Evolutionary conservation across 2,329 filamentous ascomycete species (phyloP).

Genomic region (Akanthomyces lecanii): DNA sequence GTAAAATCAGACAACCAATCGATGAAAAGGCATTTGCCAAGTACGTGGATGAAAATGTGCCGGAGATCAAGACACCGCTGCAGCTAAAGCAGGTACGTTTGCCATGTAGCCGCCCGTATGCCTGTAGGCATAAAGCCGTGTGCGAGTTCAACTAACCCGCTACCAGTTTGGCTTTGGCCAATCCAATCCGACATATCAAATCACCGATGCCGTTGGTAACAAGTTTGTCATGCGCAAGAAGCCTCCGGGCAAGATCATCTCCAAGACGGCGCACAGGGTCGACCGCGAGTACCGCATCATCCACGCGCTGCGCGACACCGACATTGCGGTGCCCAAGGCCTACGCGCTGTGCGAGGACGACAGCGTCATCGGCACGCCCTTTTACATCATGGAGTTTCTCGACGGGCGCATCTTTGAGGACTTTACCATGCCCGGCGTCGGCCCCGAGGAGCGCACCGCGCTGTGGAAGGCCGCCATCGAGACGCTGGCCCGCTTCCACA

Average conservation of each 20-base stretch:
- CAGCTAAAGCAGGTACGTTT: slow-evolving; percentile 76
- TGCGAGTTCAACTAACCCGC: neutral
- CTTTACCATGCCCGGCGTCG: slow-evolving; percentile 70
- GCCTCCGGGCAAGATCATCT: slow-evolving; percentile 88
- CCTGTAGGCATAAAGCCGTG: too few relatives aligned
- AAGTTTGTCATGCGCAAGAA: slow-evolving; percentile 95
- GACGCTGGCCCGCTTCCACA: slow-evolving; percentile 82
- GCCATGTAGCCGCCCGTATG: neutral
- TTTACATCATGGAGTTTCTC: slow-evolving; percentile 96
- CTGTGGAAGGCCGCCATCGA: slow-evolving; percentile 85
- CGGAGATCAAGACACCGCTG: slow-evolving; percentile 75
- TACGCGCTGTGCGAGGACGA: slow-evolving; percentile 84
- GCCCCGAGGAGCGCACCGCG: slow-evolving; percentile 62
- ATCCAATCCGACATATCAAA: slow-evolving; percentile 93
- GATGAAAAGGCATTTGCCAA: slow-evolving; percentile 73
- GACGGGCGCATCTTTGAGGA: slow-evolving; percentile 93
- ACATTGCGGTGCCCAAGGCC: slow-evolving; percentile 80
- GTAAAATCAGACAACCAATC: slow-evolving; percentile 83
- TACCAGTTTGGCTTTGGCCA: slow-evolving; percentile 93
- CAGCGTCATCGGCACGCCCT: slow-evolving; percentile 77
- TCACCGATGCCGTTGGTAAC: slow-evolving; percentile 65
- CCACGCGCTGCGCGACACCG: slow-evolving; percentile 70
- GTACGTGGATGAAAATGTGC: slow-evolving; percentile 75
- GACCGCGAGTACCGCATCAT: slow-evolving; percentile 94
- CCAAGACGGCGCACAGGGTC: slow-evolving; percentile 91